phyloP scores from a whole-genome alignment of 1,284 basidiomycete genomes.

The Cryptococcus sp. region DNA sequence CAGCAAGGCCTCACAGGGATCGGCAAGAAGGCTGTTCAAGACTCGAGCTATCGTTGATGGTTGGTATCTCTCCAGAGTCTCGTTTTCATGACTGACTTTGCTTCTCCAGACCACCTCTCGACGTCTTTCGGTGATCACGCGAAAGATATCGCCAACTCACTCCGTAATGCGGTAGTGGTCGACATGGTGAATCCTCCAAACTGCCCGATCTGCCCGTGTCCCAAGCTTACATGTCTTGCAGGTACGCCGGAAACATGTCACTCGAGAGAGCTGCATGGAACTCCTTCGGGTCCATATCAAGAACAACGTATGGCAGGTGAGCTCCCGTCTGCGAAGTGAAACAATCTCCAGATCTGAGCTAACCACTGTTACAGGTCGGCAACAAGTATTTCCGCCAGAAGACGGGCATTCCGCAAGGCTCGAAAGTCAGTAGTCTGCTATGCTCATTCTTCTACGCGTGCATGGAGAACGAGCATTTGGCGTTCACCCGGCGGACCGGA shows the following conservation, averaged over 20 bases:
- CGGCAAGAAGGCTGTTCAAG: slow-evolving; percentile 42
- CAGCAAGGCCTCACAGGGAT: slow-evolving; percentile 35
- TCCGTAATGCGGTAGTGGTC: slow-evolving; percentile 79
- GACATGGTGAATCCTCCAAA: slow-evolving; percentile 65
- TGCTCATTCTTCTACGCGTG: slow-evolving; percentile 95
- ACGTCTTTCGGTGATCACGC: slow-evolving; percentile 32
- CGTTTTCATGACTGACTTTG: slow-evolving; percentile 56
- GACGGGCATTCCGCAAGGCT: slow-evolving; percentile 94
- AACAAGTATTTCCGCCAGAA: slow-evolving; percentile 62
- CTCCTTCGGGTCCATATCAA: slow-evolving; percentile 86
- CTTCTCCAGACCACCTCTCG: slow-evolving; percentile 20
- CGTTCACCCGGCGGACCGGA: slow-evolving; percentile 62
- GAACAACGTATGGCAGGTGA: slow-evolving; percentile 84
- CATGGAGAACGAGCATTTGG: slow-evolving; percentile 69
- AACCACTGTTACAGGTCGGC: slow-evolving; percentile 30
- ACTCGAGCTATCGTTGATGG: slow-evolving; percentile 32
- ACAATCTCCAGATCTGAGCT: not conserved
- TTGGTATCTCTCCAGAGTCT: slow-evolving; percentile 8
- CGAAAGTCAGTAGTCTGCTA: slow-evolving; percentile 80
- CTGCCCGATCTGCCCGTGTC: not conserved
- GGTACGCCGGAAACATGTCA: slow-evolving; percentile 31
- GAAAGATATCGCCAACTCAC: slow-evolving; percentile 64
- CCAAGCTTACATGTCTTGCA: slow-evolving; percentile 8
- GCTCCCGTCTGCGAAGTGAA: not conserved
- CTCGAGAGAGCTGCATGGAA: slow-evolving; percentile 64